Base-by-base conservation (phyloP, 1,284 basidiomycete genomes). In the Malassezia vespertilionis region DNA sequence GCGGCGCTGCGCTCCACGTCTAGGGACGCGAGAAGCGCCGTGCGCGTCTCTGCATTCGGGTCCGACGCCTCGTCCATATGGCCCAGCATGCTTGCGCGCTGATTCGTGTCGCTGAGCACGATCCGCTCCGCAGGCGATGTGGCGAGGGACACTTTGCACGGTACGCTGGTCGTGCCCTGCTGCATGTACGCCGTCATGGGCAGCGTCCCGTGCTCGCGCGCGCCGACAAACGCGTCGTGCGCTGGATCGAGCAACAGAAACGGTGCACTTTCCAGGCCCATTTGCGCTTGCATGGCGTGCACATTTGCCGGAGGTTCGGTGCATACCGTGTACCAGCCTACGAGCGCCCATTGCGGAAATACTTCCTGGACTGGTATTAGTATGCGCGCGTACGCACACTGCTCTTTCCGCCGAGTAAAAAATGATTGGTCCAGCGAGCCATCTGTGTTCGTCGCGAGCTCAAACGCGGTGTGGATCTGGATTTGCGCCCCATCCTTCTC, bases 1-100 rank as follows among this genome's bases (percentile, higher is more conserved):
- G 95, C 83, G 8, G 90, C 89, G 40, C 87, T 86, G 53, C 87
- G 78, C 72, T 95, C 89, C 4, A 86, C 83, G 40, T 83, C 81
- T 35, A 95, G 73, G 72, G 86, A 83, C 0, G 85, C 83, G 56
- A 90, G 80, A 70, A 90, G 89, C 7, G 11, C 28, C 14, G 5
- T 14, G n/a, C n/a, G n/a, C n/a, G n/a, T n/a, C n/a, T n/a, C n/a
- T n/a, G n/a, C n/a, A 2, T 10, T n/a, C 4, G 33, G 36, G n/a
- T 7, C 37, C 2, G 40, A 31, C 22, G 18, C 5, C 0, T 30
- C 20, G 22, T 37, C 41, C n/a, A n/a, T n/a, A n/a, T n/a, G n/a
- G 27, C 37, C 26, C 20, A 34, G 42, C 30, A 31, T 22, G 21
- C 20, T 22, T 4, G 36, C 41, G 11, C 23, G 9, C 9, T 20